Evolutionary conservation across 2,329 filamentous ascomycete genomes (phyloP), one percentile per base, ranked within the genome.

Genomic region (Helicocarpus griseus): DNA sequence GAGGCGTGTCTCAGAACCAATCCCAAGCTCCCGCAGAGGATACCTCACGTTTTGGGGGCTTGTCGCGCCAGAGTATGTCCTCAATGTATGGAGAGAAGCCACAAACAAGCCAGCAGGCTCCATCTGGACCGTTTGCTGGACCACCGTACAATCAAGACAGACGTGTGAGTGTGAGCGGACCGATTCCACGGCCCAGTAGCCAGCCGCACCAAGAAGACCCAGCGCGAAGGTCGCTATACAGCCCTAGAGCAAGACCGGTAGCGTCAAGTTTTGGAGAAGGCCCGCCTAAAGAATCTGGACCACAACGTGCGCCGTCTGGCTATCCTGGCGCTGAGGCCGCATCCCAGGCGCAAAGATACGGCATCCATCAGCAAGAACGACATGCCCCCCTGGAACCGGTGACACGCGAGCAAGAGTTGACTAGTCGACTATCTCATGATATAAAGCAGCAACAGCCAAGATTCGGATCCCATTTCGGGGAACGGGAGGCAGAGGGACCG

Each of bases 91-190:
- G 64, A 4, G 67, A 69, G 5, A 70, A 69, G 50, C 55, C 63
- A 7, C 58, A 31, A 11, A 21, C 59, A 49, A 63, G 63, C 1
- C 60, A 65, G 4, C 65, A 66, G 31, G 63, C 63, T 14, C 69
- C 69, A 4, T 61, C 67, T 19, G 62, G 65, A 5, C 59, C 64
- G 2, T 60, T 67, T 31, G 58, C 63, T n/a, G 69, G 70, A 8
- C 51, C 63, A 4, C 56, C 64, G 1, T 65, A 66, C 48, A 58
- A 54, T 35, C 67, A 68, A 26, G 58, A 65, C 24, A 66, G 70
- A 52, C 68, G 71, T n/a, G 64, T 68, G 56, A 74, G 72, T 53
- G 64, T 73, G 36, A 69, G 64, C 50, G 70, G 67, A n/a, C 65
- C 70, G 3, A 66, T 69, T 31, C 65, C 68, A 52, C 65, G 72